phyloP scores from a whole-genome alignment of 2,329 filamentous ascomycete species.

The Diaporthe citriasiana region DNA sequence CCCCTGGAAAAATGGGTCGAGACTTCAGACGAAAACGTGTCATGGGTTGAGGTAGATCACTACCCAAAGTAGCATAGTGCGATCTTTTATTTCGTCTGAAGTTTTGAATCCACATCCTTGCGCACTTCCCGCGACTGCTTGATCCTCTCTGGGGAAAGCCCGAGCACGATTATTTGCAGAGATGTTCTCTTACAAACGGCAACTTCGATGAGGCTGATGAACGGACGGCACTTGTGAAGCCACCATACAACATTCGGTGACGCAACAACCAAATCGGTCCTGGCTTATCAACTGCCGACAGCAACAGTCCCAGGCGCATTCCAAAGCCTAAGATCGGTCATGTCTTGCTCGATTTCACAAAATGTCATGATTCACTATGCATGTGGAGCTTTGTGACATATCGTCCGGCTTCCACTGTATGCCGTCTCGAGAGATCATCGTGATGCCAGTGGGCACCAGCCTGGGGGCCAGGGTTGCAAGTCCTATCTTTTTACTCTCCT shows the following conservation, averaged over 20 bases:
- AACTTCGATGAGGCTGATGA: background rate
- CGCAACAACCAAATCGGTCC: background rate
- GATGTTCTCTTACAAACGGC: background rate
- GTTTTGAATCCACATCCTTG: slow-evolving; percentile 35
- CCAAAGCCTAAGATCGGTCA: slow-evolving; percentile 15
- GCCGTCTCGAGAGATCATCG: slow-evolving; percentile 31
- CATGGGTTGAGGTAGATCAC: slow-evolving; percentile 37
- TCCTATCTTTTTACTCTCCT: slow-evolving; percentile 30
- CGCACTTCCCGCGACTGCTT: slow-evolving; percentile 39
- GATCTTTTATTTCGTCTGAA: slow-evolving; percentile 41
- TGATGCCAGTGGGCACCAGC: slow-evolving; percentile 24
- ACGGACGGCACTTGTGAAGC: slow-evolving; percentile 8
- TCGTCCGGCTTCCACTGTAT: slow-evolving; percentile 29
- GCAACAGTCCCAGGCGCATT: background rate
- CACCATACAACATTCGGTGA: slow-evolving; percentile 9
- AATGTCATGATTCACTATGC: slow-evolving; percentile 30
- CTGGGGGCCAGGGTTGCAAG: slow-evolving; percentile 15
- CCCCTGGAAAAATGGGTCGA: slow-evolving; percentile 38
- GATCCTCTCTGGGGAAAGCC: slow-evolving; percentile 32
- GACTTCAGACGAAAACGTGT: slow-evolving; percentile 41
- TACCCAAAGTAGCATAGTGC: slow-evolving; percentile 19
- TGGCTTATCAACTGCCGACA: background rate
- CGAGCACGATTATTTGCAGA: background rate
- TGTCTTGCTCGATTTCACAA: slow-evolving; percentile 30
- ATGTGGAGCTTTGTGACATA: slow-evolving; percentile 26